These are phyloP conservation scores for Neurospora sp. DNA, from an alignment of 495 filamentous ascomycete genomes.

Conservation along the genomic window DNA sequence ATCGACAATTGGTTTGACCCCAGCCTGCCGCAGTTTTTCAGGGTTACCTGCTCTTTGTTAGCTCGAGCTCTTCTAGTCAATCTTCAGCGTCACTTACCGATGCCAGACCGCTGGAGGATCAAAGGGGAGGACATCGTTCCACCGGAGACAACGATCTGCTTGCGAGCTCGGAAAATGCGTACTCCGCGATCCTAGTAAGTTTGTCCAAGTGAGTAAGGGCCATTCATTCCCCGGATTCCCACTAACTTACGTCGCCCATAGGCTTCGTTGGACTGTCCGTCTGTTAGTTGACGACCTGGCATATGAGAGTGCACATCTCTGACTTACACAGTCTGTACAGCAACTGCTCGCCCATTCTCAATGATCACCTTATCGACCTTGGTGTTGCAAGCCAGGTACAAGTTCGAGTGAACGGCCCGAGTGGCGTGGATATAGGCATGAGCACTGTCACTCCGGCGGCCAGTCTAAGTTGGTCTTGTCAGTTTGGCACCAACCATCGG, in stretches of 20 bases:
- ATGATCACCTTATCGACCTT: conserved; percentile 78
- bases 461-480: conserved; percentile 33
- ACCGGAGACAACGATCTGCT: conserved; percentile 69
- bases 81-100: conserved; percentile 20
- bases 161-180: conserved; percentile 57
- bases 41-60: conserved; percentile 37
- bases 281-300: background rate
- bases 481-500: background rate
- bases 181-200: conserved; percentile 19
- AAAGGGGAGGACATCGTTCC: conserved; percentile 72
- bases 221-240: background rate
- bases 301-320: too few species aligned
- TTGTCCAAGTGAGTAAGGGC: conserved; percentile 12
- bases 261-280: conserved; percentile 30
- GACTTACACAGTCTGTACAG: conserved; percentile 42
- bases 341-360: conserved; percentile 57
- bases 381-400: conserved; percentile 69
- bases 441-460: conserved; percentile 63
- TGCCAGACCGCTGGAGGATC: conserved; percentile 66
- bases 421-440: conserved; percentile 67
- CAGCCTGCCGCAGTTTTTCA: conserved; percentile 59
- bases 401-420: conserved; percentile 53
- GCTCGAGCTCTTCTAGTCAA: background rate
- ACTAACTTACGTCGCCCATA: conserved; percentile 7
- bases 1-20: conserved; percentile 63